A percentile compares a stretch with the other conserved stretches of the same genome.
Conservation (phyloP, 75 land plant species). For the Azolla pinnata region DNA sequence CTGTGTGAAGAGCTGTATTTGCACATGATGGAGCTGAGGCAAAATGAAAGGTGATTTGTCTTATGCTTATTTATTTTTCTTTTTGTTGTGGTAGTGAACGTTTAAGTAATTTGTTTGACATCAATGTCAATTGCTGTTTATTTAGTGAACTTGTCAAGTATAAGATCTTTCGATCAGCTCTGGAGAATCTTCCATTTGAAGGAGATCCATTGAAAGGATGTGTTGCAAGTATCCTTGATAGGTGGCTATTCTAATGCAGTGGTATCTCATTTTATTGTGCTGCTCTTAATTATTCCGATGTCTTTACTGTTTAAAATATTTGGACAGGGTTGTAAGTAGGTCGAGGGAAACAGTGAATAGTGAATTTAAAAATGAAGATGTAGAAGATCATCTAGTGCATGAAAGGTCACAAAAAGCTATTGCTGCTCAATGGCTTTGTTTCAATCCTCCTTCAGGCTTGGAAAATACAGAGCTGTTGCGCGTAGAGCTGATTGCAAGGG, state of each 20-base stretch:
- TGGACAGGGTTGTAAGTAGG: slow-evolving; percentile 58
- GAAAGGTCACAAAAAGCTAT: slow-evolving; percentile 71
- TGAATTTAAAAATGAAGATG: slow-evolving; percentile 35
- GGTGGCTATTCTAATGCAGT: slow-evolving; percentile 30
- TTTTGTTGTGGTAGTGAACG: neutral
- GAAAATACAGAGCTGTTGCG: slow-evolving; percentile 41
- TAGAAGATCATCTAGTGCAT: slow-evolving; percentile 51
- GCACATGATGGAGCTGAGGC: slow-evolving; percentile 91
- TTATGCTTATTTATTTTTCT: neutral
- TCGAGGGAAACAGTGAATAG: slow-evolving; percentile 62
- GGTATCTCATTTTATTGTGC: neutral
- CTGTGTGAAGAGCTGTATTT: slow-evolving; percentile 89
- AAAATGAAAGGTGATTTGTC: slow-evolving; percentile 54
- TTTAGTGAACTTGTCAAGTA: slow-evolving; percentile 66
- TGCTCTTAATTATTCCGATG: neutral
- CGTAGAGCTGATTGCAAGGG: slow-evolving; percentile 66
- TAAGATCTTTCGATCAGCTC: slow-evolving; percentile 78
- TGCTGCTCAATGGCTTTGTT: slow-evolving; percentile 95
- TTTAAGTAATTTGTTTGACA: slow-evolving; percentile 2
- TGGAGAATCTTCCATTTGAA: slow-evolving; percentile 77
- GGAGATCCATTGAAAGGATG: slow-evolving; percentile 53
- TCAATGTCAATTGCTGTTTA: neutral
- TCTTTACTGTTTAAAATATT: neutral
- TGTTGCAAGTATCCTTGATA: slow-evolving; percentile 79
- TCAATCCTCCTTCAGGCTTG: slow-evolving; percentile 69